Base-by-base conservation (phyloP, 345 rosid genomes). In the Acer yangbiense region DNA sequence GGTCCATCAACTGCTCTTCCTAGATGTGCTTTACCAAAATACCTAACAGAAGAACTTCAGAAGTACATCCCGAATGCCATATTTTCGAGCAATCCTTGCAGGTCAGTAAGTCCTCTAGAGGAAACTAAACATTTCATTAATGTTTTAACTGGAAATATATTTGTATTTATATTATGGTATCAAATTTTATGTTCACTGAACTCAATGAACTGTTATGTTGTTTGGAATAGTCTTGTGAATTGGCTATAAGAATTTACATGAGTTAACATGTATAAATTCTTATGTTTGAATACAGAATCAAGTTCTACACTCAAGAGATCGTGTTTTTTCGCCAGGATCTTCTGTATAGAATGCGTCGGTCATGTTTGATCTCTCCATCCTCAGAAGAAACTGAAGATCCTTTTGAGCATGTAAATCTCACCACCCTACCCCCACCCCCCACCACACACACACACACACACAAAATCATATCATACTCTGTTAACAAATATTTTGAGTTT, bases 81-180 rank as follows among this genome's bases (percentile, higher is more conserved):
- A 83, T 96, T 96, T 87, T 80, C 91, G 29, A 92, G 91, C 80
- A 96, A 96, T 85, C 99, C 99, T 65, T 94, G 99, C 98, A 92
- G 98, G 99, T 92, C 50, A 46, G 50, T 44, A 11, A 10, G 50
- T 46, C 50, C 4, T 10, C 50, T 46, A 2, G 50, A 46, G 50
- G 50, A 46, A 10, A 2, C 50, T 46, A 46, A 46, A 46, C 12
- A 10, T 46, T 46, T 46, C 50, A 46, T 10, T 46, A 46, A 9
- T 46, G 50, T 11, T 11, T 46, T 46, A 46, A 23, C 29, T 3
- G 21, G 60, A 68, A 55, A 54, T 44, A 9, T 3, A 12, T 0
- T 21, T 17, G 43, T 18, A 18, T 16, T 52, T 50, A 20, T 9
- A 2, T 39, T 25, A 23, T n/a, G 11, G 18, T 67, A 16, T 74